Percentiles rank a stretch among this genome's conserved stretches.
phyloP scores from a whole-genome alignment of 805 yeast species.

The Naumovozyma dairenensis region DNA sequence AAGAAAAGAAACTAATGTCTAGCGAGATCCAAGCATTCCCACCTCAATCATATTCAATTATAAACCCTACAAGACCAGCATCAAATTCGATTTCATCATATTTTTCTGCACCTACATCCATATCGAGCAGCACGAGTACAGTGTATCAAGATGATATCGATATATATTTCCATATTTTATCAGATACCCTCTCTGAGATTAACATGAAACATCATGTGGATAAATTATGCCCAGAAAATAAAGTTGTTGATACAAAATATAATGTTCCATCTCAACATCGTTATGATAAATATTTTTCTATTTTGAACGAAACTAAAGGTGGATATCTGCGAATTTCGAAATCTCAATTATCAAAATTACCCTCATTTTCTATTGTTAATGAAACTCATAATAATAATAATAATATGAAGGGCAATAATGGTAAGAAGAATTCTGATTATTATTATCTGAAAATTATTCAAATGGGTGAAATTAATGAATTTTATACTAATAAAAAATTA shows the following conservation, averaged over 20 bases:
- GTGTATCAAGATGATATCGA: slow-evolving; percentile 18
- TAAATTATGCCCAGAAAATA: slow-evolving; percentile 1
- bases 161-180: slow-evolving; percentile 19
- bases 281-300: slow-evolving; percentile 15
- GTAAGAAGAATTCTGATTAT: no score
- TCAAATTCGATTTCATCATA: slow-evolving; percentile 21
- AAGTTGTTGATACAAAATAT: slow-evolving; percentile 7
- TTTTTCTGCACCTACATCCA: slow-evolving; percentile 12
- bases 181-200: slow-evolving; percentile 9
- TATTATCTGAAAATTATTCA: slow-evolving; percentile 23
- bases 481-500: slow-evolving; percentile 19
- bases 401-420: no score
- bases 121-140: neutral
- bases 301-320: slow-evolving; percentile 25
- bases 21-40: neutral
- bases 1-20: slow-evolving; percentile 1
- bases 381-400: slow-evolving; percentile 5
- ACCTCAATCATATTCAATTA: neutral
- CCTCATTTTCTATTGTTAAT: slow-evolving; percentile 15
- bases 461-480: slow-evolving; percentile 32
- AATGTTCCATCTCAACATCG: slow-evolving; percentile 6
- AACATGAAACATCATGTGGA: slow-evolving; percentile 9
- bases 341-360: slow-evolving; percentile 18
- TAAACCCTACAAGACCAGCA: slow-evolving; percentile 11
- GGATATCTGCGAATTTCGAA: slow-evolving; percentile 27